phyloP scores from a whole-genome alignment of 108 stramenopile genomes.

The Nitzschia sp. region DNA sequence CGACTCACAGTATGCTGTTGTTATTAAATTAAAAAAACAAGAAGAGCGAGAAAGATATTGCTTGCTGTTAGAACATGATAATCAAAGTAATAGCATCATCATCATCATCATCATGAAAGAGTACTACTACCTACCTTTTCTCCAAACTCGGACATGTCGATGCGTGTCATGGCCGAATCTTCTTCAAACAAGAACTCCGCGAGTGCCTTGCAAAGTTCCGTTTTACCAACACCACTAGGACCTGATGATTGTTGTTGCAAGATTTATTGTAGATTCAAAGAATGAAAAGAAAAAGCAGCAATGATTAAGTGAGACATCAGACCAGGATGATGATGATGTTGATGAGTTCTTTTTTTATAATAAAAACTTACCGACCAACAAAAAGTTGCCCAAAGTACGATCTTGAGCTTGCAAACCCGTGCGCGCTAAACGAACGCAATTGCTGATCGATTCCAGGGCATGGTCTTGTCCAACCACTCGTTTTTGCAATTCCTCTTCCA shows the following conservation, averaged over 20 bases:
- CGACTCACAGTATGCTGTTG: conserved; percentile 82
- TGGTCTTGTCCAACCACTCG: conserved; percentile 91
- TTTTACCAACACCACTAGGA: conserved; percentile 91
- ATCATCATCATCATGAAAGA: too few relatives aligned
- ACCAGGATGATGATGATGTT: too few relatives aligned
- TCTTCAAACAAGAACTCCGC: conserved; percentile 87
- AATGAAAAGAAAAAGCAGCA: too few relatives aligned
- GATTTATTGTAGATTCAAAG: too few relatives aligned
- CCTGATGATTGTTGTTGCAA: too few relatives aligned
- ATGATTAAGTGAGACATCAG: too few relatives aligned
- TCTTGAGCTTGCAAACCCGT: conserved; percentile 85
- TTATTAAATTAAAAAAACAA: too few relatives aligned
- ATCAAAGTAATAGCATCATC: too few relatives aligned
- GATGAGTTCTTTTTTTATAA: too few relatives aligned
- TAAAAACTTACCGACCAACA: conserved; percentile 82
- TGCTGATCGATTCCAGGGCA: conserved; percentile 80
- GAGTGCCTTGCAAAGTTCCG: conserved; percentile 89
- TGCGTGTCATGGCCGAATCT: conserved; percentile 88
- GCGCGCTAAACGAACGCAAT: conserved; percentile 86
- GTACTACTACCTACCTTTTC: too few relatives aligned
- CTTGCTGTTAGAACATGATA: too few relatives aligned
- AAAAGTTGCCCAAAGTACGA: conserved; percentile 87
- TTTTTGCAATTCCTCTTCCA: conserved; percentile 82
- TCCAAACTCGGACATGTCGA: conserved; percentile 90
- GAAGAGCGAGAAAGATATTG: too few relatives aligned